These are phyloP conservation scores for Amylostereum areolatum DNA, from an alignment of 1,284 basidiomycete genomes.

Conservation along the genomic window DNA sequence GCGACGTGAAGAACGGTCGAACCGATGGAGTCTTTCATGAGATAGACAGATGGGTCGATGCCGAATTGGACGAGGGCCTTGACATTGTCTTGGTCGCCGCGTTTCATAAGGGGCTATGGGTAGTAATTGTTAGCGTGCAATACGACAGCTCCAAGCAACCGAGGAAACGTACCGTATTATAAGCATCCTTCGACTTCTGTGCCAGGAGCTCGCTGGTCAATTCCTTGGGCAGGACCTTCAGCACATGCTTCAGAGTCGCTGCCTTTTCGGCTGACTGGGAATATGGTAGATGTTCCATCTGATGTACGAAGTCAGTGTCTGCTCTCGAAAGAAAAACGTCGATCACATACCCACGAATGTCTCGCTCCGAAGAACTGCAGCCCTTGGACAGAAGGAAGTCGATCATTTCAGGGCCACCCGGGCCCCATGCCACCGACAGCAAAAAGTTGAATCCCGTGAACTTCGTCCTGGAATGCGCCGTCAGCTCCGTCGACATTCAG, in stretches of 20 bases:
- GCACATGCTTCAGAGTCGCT: slow-evolving; percentile 30
- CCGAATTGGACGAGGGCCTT: slow-evolving; percentile 26
- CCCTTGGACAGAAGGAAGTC: slow-evolving; percentile 45
- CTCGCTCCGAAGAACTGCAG: slow-evolving; percentile 36
- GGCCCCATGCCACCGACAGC: slow-evolving; percentile 31
- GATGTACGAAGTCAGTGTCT: background rate
- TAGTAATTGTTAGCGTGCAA: background rate
- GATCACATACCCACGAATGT: slow-evolving; percentile 35
- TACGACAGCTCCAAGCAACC: no score
- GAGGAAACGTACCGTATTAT: slow-evolving; percentile 38
- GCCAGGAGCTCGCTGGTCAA: slow-evolving; percentile 33
- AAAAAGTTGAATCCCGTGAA: slow-evolving; percentile 39
- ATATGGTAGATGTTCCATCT: slow-evolving; percentile 54
- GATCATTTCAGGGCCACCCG: slow-evolving; percentile 28
- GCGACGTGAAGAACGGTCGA: slow-evolving; percentile 43
- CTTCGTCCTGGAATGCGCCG: slow-evolving; percentile 38
- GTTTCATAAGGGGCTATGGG: slow-evolving; percentile 42
- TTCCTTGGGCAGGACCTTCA: slow-evolving; percentile 43
- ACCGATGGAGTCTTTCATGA: slow-evolving; percentile 35
- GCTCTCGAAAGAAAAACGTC: slow-evolving; percentile 1
- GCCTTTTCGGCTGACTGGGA: slow-evolving; percentile 17
- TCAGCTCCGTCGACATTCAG: slow-evolving; percentile 5
- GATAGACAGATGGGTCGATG: slow-evolving; percentile 26
- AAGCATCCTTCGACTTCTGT: slow-evolving; percentile 36
- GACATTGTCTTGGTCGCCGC: slow-evolving; percentile 19